phyloP scores from a whole-genome alignment of 192 early-diverging fungal genomes.

The Linnemannia exigua region DNA sequence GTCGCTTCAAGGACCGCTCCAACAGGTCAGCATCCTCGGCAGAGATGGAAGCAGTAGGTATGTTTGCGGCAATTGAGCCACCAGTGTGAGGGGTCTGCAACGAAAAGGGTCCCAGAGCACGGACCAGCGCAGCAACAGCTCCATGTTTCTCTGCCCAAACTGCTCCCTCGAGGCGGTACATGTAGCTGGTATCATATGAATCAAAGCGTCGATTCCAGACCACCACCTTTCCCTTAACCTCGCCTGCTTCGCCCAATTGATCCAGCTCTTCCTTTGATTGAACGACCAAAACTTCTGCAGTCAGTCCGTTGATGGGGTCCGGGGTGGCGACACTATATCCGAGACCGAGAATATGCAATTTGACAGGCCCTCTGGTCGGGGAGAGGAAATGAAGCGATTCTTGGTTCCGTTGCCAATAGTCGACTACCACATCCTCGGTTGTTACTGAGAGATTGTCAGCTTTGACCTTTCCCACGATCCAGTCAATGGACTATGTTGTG shows the following conservation, averaged over 20 bases:
- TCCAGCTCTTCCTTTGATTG: constrained; percentile 65
- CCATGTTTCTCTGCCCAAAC: constrained; percentile 59
- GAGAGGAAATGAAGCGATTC: constrained; percentile 64
- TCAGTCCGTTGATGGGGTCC: constrained; percentile 41
- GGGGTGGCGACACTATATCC: constrained; percentile 62
- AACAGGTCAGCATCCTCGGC: constrained; percentile 67
- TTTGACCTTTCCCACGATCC: constrained; percentile 62
- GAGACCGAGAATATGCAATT: constrained; percentile 62
- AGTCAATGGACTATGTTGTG: constrained; percentile 49
- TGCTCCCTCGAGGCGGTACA: constrained; percentile 22
- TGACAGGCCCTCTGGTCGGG: constrained; percentile 57
- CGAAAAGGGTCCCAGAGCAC: constrained; percentile 61
- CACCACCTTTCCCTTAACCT: constrained; percentile 62
- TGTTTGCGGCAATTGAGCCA: constrained; percentile 53
- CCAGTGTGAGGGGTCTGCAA: constrained; percentile 67
- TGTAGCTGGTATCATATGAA: constrained; percentile 13
- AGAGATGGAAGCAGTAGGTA: constrained; percentile 67
- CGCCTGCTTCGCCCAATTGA: constrained; percentile 50
- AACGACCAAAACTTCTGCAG: constrained; percentile 63
- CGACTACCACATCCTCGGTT: constrained; percentile 67
- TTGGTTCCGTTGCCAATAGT: constrained; percentile 61
- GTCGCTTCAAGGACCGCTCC: constrained; percentile 63
- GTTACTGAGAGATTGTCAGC: constrained; percentile 56
- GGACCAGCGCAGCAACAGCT: constrained; percentile 63
- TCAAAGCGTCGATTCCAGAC: constrained; percentile 61